Evolutionary conservation across 768 basidiomycete species (phyloP).

Genomic region (Russula olivacea): DNA sequence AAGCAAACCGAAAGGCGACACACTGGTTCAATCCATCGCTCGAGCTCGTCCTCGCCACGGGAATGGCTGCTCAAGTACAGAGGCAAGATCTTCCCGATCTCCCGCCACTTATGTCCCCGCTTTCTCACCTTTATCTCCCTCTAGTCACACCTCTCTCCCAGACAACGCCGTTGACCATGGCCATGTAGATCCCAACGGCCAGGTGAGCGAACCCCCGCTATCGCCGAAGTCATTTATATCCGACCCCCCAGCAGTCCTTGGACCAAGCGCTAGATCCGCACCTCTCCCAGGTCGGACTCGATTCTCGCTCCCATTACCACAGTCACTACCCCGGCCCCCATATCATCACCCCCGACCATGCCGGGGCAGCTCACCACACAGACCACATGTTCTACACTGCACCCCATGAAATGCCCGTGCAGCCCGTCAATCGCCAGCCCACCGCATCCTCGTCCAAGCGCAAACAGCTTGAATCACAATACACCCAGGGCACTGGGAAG

Average conservation of each 20-base stretch:
- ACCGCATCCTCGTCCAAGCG: conserved; percentile 22
- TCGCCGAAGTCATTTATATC: conserved; percentile 16
- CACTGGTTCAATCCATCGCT: conserved; percentile 22
- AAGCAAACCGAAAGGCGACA: conserved; percentile 19
- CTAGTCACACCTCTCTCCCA: conserved; percentile 23
- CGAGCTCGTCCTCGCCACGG: conserved; percentile 19
- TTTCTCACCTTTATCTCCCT: conserved; percentile 24
- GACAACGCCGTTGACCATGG: conserved; percentile 26
- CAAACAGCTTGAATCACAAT: conserved; percentile 21
- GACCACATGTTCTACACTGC: conserved; percentile 24
- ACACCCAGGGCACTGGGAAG: conserved; percentile 17
- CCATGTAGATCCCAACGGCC: conserved; percentile 25
- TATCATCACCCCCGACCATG: conserved; percentile 23
- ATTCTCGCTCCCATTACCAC: conserved; percentile 26
- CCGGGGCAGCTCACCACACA: conserved; percentile 22
- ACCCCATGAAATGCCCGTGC: conserved; percentile 22
- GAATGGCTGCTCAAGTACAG: conserved; percentile 27
- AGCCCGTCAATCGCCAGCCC: conserved; percentile 22
- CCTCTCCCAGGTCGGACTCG: conserved; percentile 24
- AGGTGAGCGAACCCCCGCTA: conserved; percentile 21
- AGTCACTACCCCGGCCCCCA: conserved; percentile 22
- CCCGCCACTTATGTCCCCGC: conserved; percentile 12
- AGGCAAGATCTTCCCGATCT: conserved; percentile 26
- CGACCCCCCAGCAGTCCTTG: conserved; percentile 17
- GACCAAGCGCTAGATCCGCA: conserved; percentile 27